Conservation (phyloP, 1,284 basidiomycete species). For the Malassezia equina region DNA sequence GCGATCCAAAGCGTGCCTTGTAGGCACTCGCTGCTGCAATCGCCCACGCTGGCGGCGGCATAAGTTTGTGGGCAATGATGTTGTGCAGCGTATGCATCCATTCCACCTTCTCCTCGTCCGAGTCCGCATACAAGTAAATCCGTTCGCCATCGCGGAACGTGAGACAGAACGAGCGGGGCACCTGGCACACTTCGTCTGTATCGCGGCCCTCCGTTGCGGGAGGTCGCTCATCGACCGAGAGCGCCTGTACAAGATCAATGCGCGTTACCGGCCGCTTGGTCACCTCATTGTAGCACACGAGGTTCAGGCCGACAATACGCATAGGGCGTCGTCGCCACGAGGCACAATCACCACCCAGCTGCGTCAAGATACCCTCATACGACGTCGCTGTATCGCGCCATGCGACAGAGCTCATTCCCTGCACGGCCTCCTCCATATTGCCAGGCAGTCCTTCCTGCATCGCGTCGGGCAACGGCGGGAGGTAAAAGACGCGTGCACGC, state of each 20-base stretch:
- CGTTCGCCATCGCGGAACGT: slow-evolving; percentile 68
- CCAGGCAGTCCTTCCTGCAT: slow-evolving; percentile 68
- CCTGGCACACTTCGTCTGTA: slow-evolving; percentile 52
- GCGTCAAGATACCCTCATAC: slow-evolving; percentile 75
- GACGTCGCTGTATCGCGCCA: slow-evolving; percentile 81
- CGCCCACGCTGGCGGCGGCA: slow-evolving; percentile 39
- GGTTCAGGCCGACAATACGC: slow-evolving; percentile 70
- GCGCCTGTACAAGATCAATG: slow-evolving; percentile 78
- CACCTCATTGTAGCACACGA: slow-evolving; percentile 86
- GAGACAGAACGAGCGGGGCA: slow-evolving; percentile 76
- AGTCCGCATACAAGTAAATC: slow-evolving; percentile 84
- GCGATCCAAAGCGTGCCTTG: background rate
- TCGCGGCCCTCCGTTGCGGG: slow-evolving; percentile 46
- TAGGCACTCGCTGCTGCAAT: slow-evolving; percentile 11
- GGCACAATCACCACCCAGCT: slow-evolving; percentile 81
- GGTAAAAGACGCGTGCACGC: slow-evolving; percentile 57
- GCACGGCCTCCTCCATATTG: slow-evolving; percentile 78
- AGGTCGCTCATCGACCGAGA: slow-evolving; percentile 65
- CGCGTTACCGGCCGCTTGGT: slow-evolving; percentile 81
- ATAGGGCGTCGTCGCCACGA: slow-evolving; percentile 81
- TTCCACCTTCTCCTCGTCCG: slow-evolving; percentile 70
- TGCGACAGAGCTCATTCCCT: slow-evolving; percentile 73
- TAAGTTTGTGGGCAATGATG: slow-evolving; percentile 26
- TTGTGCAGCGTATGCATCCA: slow-evolving; percentile 58
- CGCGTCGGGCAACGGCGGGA: slow-evolving; percentile 77